Conservation (phyloP, 768 basidiomycete species). For the Tricholoma matsutake region DNA sequence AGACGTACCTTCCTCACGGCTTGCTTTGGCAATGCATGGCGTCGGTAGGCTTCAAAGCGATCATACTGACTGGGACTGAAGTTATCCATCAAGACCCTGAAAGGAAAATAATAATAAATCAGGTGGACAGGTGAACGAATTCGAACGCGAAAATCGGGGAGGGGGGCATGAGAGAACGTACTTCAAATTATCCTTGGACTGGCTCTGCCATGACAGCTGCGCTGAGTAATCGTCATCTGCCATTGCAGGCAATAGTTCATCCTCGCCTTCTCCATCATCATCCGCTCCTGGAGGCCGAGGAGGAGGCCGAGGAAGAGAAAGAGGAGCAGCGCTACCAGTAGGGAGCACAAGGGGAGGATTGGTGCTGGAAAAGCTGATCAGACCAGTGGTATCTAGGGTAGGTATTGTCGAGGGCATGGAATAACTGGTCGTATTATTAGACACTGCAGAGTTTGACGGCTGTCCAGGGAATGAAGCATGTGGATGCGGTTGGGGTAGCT, state of each 20-base stretch:
- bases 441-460: not conserved
- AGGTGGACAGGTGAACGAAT: not conserved
- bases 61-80: slow-evolving; percentile 83
- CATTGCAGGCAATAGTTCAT: slow-evolving; percentile 80
- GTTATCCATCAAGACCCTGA: slow-evolving; percentile 87
- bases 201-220: slow-evolving; percentile 79
- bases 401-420: slow-evolving; percentile 10
- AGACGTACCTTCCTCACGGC: slow-evolving; percentile 69
- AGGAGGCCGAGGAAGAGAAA: slow-evolving; percentile 7
- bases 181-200: slow-evolving; percentile 88
- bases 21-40: slow-evolving; percentile 81
- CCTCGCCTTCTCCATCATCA: slow-evolving; percentile 71
- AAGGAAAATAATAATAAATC: not conserved
- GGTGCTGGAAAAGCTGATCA: slow-evolving; percentile 16
- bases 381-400: slow-evolving; percentile 18
- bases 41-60: slow-evolving; percentile 83
- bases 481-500: not conserved
- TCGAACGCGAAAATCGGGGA: not conserved
- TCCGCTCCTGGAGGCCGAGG: slow-evolving; percentile 26
- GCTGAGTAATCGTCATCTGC: slow-evolving; percentile 88
- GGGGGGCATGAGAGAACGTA: slow-evolving; percentile 23
- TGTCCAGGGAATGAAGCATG: not conserved
- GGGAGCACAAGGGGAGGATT: slow-evolving; percentile 13
- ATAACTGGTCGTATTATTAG: slow-evolving; percentile 3
- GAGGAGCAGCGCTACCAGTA: slow-evolving; percentile 14